Conservation (phyloP, 352 stramenopile genomes). For the Phytopythium boreale region DNA sequence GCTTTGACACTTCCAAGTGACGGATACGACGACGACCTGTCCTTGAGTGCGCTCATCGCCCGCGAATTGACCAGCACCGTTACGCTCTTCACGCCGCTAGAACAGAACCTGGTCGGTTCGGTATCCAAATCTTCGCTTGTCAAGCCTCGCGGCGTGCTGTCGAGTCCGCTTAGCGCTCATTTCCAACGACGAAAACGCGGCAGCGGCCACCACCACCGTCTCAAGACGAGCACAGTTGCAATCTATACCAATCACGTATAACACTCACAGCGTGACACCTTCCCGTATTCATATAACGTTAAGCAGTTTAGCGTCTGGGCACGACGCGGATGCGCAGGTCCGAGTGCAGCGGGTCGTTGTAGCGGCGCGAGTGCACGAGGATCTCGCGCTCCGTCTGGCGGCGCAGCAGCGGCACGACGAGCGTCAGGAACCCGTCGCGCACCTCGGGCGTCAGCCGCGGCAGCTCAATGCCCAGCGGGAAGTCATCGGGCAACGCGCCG, state of each 20-base stretch:
- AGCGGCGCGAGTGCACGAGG: constrained; percentile 53
- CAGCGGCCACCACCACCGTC: not conserved
- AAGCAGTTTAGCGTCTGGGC: constrained; percentile 18
- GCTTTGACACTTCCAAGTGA: not conserved
- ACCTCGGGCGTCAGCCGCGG: constrained; percentile 63
- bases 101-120: not conserved
- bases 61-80: constrained; percentile 11
- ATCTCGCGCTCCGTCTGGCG: constrained; percentile 66
- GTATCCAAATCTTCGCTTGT: not conserved
- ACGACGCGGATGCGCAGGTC: constrained; percentile 68
- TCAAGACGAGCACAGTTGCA: constrained; percentile 5
- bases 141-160: not conserved
- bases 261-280: not conserved
- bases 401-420: constrained; percentile 76
- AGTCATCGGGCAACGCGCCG: constrained; percentile 36
- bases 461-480: constrained; percentile 66
- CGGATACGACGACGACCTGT: constrained; percentile 8
- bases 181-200: not conserved
- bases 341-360: constrained; percentile 57
- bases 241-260: constrained; percentile 1
- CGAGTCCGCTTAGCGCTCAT: not conserved
- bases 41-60: constrained; percentile 15
- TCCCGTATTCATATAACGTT: not conserved
- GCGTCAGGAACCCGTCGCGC: constrained; percentile 69
- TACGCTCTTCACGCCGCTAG: not conserved